Conservation (phyloP, 805 yeast species). For the Priceomyces carsonii region DNA sequence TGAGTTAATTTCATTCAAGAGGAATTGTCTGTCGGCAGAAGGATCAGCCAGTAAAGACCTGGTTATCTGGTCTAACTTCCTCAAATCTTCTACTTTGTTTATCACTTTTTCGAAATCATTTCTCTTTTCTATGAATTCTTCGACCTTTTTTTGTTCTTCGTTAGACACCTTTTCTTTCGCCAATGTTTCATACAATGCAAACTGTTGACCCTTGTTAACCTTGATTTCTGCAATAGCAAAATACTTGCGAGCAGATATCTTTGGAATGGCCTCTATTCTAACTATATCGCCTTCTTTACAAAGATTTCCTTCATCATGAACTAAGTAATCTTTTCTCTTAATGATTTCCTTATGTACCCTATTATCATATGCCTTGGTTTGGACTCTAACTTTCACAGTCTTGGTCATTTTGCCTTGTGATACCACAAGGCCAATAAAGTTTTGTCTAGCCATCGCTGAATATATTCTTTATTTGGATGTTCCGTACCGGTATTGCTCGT, state of each 20-base stretch:
- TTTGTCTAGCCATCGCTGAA: conserved; percentile 78
- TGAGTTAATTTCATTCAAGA: conserved; percentile 31
- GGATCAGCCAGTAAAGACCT: conserved; percentile 24
- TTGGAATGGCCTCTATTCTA: conserved; percentile 86
- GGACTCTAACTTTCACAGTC: conserved; percentile 91
- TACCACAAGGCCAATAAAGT: conserved; percentile 87
- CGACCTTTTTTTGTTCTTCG: conserved; percentile 64
- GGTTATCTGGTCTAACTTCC: conserved; percentile 32
- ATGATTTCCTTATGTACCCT: conserved; percentile 73
- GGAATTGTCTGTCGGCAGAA: conserved; percentile 20
- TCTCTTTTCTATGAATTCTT: conserved; percentile 53
- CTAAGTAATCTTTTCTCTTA: conserved; percentile 79
- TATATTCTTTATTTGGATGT: too few relatives aligned
- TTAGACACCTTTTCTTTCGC: conserved; percentile 65
- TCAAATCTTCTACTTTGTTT: conserved; percentile 39
- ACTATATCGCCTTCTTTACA: conserved; percentile 96
- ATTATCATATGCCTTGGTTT: conserved; percentile 70
- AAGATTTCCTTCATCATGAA: conserved; percentile 89
- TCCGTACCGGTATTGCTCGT: too few relatives aligned
- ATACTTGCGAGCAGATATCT: conserved; percentile 75
- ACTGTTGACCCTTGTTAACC: conserved; percentile 87
- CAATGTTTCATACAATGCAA: conserved; percentile 72
- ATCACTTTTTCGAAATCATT: conserved; percentile 24
- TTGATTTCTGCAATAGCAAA: conserved; percentile 93
- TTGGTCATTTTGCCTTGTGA: conserved; percentile 96